A percentile compares a stretch with the other conserved stretches of the same genome.
Conservation (phyloP, 345 rosid genomes). For the Pistacia vera region DNA sequence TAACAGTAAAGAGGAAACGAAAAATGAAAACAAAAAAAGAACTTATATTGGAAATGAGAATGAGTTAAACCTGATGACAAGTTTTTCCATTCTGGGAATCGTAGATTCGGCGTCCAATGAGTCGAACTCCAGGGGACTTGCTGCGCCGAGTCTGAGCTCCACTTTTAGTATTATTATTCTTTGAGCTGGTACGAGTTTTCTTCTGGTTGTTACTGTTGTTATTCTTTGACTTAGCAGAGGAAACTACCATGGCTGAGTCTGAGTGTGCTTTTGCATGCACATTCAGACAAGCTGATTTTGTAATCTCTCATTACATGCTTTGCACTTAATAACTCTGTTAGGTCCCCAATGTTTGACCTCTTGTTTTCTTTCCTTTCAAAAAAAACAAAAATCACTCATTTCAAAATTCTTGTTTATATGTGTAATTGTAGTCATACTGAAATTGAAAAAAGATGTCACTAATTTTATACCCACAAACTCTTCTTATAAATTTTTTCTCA, state of each 20-base stretch:
- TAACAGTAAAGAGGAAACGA: not conserved
- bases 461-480: too few relatives aligned
- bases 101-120: slow-evolving; percentile 44
- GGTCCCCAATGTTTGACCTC: not conserved
- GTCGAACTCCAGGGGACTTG: slow-evolving; percentile 45
- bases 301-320: too few relatives aligned
- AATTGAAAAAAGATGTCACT: too few relatives aligned
- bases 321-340: not conserved
- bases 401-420: too few relatives aligned
- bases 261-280: not conserved
- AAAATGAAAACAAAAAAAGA: not conserved
- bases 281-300: not conserved
- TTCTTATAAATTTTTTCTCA: too few relatives aligned
- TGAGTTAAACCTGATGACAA: slow-evolving; percentile 63
- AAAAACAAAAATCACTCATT: too few relatives aligned
- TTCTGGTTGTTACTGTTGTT: not conserved
- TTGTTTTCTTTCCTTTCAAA: not conserved
- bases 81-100: slow-evolving; percentile 65
- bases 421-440: too few relatives aligned
- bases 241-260: not conserved
- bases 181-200: not conserved
- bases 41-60: not conserved
- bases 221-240: not conserved
- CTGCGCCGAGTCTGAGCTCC: not conserved
- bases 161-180: not conserved